Conservation (phyloP, 2,329 filamentous ascomycete genomes). For the Cordyceps militaris region DNA sequence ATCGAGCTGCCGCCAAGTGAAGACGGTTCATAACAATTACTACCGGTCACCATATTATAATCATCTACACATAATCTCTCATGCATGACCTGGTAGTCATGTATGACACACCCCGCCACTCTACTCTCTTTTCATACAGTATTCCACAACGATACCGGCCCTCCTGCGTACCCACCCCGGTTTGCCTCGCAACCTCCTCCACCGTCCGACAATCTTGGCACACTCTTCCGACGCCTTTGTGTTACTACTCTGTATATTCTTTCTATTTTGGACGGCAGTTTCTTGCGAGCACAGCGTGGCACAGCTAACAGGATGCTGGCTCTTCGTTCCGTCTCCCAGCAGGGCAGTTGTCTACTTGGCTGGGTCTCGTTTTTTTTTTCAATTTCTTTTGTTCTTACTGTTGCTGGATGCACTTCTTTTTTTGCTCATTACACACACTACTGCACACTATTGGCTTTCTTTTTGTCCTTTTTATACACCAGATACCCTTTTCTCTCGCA, state of each 20-base stretch:
- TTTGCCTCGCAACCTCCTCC: neutral
- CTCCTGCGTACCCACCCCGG: neutral
- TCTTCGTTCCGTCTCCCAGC: neutral
- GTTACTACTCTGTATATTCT: neutral
- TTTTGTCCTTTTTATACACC: neutral
- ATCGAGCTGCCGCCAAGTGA: slow-evolving; percentile 37
- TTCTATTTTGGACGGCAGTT: neutral
- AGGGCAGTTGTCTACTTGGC: neutral
- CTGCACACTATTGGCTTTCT: neutral
- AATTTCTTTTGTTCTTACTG: neutral
- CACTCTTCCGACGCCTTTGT: neutral
- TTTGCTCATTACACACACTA: neutral
- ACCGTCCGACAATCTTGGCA: neutral
- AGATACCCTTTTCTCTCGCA: slow-evolving; percentile 8
- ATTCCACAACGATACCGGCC: neutral
- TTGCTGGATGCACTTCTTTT: neutral
- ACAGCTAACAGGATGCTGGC: neutral
- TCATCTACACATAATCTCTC: neutral
- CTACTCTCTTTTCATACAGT: neutral
- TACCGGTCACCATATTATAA: neutral
- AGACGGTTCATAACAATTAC: slow-evolving; percentile 1
- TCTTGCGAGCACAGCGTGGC: neutral
- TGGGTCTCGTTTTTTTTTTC: neutral
- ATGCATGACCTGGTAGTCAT: slow-evolving; percentile 4
- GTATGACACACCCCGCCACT: slow-evolving; percentile 1